These are phyloP conservation scores for Strobilomyces dryophilus DNA, from an alignment of 768 basidiomycete species.

Conservation along the genomic window DNA sequence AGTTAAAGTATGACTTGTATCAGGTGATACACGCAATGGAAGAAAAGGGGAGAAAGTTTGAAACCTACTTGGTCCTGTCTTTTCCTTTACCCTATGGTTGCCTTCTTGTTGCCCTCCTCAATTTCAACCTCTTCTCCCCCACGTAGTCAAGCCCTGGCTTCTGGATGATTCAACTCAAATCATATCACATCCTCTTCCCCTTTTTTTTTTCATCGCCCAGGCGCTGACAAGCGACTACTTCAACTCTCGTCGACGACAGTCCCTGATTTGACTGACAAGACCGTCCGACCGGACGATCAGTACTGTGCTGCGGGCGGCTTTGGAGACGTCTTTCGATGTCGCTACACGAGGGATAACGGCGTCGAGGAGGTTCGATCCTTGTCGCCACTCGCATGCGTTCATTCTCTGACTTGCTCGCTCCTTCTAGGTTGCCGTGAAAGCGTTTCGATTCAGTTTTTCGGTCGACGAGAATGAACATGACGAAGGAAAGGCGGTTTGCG, in stretches of 20 bases:
- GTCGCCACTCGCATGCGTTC: background rate
- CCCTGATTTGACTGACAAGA: conserved; percentile 1
- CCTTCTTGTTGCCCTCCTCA: too few relatives aligned
- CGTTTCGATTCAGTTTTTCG: conserved; percentile 5
- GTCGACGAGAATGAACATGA: background rate
- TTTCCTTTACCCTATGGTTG: too few relatives aligned
- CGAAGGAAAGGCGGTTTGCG: background rate
- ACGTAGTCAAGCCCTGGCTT: too few relatives aligned
- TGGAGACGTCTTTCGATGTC: conserved; percentile 6
- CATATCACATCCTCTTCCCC: too few relatives aligned
- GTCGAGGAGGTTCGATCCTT: background rate
- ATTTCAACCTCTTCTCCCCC: too few relatives aligned
- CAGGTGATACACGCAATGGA: too few relatives aligned
- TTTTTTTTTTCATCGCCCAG: too few relatives aligned
- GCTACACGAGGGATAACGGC: background rate
- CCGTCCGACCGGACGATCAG: background rate
- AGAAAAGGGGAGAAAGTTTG: too few relatives aligned
- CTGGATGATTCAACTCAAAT: too few relatives aligned
- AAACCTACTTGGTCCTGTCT: too few relatives aligned
- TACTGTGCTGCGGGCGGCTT: conserved; percentile 4
- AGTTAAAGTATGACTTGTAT: too few relatives aligned
- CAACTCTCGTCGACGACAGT: background rate
- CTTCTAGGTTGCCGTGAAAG: conserved; percentile 9
- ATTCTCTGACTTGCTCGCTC: background rate
- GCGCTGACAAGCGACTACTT: too few relatives aligned